phyloP scores from a whole-genome alignment of 768 basidiomycete genomes.

The Boletus sp. region DNA sequence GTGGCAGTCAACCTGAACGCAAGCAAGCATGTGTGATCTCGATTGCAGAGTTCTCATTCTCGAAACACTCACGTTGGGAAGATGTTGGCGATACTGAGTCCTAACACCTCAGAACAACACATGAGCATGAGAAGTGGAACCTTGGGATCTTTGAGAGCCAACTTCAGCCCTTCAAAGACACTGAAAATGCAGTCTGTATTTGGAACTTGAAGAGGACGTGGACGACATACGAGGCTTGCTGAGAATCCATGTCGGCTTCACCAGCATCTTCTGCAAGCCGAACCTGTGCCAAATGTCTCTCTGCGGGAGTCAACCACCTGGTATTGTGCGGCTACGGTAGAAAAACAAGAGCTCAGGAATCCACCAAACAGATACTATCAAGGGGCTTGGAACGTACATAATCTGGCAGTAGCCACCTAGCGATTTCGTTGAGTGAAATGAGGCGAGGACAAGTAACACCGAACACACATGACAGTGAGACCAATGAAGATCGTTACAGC shows the following conservation, averaged over 20 bases:
- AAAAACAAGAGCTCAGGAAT: background rate
- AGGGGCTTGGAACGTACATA: conserved; percentile 40
- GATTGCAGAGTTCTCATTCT: background rate
- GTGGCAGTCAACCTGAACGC: conserved; percentile 52
- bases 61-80: conserved; percentile 44
- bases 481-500: no score
- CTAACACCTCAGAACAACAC: conserved; percentile 38
- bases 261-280: no score
- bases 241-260: no score
- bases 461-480: no score
- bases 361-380: background rate
- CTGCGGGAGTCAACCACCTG: no score
- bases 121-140: no score
- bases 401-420: conserved; percentile 48
- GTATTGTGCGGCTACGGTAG: no score
- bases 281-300: no score
- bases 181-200: background rate
- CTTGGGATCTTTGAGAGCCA: no score
- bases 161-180: no score
- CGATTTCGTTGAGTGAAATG: background rate
- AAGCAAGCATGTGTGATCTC: background rate
- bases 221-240: background rate
- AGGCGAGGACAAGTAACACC: background rate
- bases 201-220: background rate
- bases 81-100: conserved; percentile 61